A percentile compares a stretch with the other conserved stretches of the same genome.
Conservation (phyloP, 495 filamentous ascomycete species). For the Aspergillus hancockii region DNA sequence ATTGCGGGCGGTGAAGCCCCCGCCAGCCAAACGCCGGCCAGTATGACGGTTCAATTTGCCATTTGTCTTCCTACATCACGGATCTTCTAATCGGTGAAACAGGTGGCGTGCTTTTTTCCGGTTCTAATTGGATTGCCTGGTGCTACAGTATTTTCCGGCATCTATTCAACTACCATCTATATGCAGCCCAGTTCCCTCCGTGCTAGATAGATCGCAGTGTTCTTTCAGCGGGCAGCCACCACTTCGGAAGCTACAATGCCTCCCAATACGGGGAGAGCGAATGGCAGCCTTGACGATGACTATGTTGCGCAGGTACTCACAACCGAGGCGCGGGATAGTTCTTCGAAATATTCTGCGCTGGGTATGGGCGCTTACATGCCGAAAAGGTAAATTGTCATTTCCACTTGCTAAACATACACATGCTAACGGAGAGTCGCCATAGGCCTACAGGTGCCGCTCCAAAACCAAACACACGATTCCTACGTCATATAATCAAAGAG, state of each 20-base stretch:
- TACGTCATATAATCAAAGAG: conserved; percentile 84
- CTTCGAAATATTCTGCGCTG: conserved; percentile 70
- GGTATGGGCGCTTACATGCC: conserved; percentile 71
- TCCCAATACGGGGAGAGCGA: conserved; percentile 17
- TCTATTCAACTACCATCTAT: neutral
- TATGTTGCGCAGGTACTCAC: conserved; percentile 73
- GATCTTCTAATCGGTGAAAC: neutral
- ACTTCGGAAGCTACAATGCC: conserved; percentile 18
- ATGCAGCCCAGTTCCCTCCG: neutral
- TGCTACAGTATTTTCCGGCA: neutral
- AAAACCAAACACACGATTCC: conserved; percentile 88
- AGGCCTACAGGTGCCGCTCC: conserved; percentile 66
- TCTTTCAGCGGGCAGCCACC: neutral
- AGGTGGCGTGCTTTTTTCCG: neutral
- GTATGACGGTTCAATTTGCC: neutral
- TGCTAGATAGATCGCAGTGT: neutral
- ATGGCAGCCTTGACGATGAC: conserved; percentile 53
- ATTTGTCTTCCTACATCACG: neutral
- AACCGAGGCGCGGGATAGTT: conserved; percentile 68
- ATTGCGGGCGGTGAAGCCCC: conserved; percentile 23
- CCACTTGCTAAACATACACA: neutral
- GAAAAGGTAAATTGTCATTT: conserved; percentile 58
- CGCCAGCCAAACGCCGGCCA: neutral
- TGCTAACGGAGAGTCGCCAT: conserved; percentile 15
- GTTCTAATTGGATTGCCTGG: neutral